Conservation (phyloP, 202 grass and related monocot species). For the Tripidium arundinaceum region DNA sequence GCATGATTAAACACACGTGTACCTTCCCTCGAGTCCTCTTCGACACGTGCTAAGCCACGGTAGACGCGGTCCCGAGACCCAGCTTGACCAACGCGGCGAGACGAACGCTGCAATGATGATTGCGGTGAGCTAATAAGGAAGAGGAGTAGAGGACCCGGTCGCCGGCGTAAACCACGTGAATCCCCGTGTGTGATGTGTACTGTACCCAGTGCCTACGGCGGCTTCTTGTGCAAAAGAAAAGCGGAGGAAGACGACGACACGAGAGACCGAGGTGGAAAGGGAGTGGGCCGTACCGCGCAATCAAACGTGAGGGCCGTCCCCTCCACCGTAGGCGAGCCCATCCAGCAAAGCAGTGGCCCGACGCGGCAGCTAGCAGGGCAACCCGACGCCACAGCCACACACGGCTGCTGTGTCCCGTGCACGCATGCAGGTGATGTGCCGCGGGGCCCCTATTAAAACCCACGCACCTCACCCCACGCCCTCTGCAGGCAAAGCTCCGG, state of each 20-base stretch:
- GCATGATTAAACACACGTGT: neutral
- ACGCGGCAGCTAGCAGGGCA: neutral
- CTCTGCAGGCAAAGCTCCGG: neutral
- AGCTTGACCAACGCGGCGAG: neutral
- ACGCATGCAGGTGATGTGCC: neutral
- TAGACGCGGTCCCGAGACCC: neutral
- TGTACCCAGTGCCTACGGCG: too few relatives aligned
- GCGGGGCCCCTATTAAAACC: neutral
- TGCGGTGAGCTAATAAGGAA: neutral
- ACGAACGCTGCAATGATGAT: neutral
- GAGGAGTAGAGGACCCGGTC: neutral
- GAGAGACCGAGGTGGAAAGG: neutral
- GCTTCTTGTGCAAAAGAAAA: too few relatives aligned
- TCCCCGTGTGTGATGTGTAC: too few relatives aligned
- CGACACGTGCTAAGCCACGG: neutral
- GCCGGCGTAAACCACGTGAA: neutral
- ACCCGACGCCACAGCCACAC: conserved; percentile 9
- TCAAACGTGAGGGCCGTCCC: too few relatives aligned
- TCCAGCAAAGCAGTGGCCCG: neutral
- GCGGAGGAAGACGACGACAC: neutral
- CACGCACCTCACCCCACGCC: neutral
- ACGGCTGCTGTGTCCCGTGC: neutral
- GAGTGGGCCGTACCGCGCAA: too few relatives aligned
- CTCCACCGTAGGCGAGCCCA: conserved; percentile 7
- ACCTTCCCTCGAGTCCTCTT: neutral